A percentile compares a stretch with the other conserved stretches of the same genome.
Conservation (phyloP, 305 asterid species). For the Fraxinus dipetala region DNA sequence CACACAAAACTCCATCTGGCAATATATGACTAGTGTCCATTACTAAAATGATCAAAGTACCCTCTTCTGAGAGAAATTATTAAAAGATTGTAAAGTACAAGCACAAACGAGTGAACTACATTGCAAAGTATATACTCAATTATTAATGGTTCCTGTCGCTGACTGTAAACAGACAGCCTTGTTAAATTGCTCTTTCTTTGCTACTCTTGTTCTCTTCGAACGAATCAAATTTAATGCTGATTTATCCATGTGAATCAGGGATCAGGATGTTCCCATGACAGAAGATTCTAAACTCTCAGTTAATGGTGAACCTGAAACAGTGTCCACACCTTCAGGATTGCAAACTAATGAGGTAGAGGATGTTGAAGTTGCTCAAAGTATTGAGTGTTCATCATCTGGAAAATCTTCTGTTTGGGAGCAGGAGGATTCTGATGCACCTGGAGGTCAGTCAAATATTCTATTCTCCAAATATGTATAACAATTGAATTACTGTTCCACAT, state of each 20-base stretch:
- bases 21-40: neutral
- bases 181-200: constrained; percentile 20
- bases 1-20: constrained; percentile 6
- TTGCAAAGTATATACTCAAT: constrained; percentile 6
- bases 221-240: constrained; percentile 17
- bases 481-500: neutral
- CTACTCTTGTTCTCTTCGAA: constrained; percentile 9
- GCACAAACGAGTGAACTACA: constrained; percentile 9
- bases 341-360: constrained; percentile 44
- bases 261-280: constrained; percentile 31
- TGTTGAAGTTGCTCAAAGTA: constrained; percentile 39
- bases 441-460: constrained; percentile 48
- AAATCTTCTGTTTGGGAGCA: constrained; percentile 51
- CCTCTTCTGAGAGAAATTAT: neutral
- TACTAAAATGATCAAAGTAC: constrained; percentile 5
- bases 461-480: neutral
- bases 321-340: constrained; percentile 36
- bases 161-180: neutral
- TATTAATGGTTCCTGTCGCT: neutral
- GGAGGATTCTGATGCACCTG: constrained; percentile 71
- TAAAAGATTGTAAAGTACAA: constrained; percentile 2
- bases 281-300: constrained; percentile 45
- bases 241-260: constrained; percentile 47
- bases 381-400: constrained; percentile 48
- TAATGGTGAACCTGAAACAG: constrained; percentile 45